These are phyloP conservation scores for Marasmius sp. DNA, from an alignment of 1,284 basidiomycete species.

Conservation along the genomic window DNA sequence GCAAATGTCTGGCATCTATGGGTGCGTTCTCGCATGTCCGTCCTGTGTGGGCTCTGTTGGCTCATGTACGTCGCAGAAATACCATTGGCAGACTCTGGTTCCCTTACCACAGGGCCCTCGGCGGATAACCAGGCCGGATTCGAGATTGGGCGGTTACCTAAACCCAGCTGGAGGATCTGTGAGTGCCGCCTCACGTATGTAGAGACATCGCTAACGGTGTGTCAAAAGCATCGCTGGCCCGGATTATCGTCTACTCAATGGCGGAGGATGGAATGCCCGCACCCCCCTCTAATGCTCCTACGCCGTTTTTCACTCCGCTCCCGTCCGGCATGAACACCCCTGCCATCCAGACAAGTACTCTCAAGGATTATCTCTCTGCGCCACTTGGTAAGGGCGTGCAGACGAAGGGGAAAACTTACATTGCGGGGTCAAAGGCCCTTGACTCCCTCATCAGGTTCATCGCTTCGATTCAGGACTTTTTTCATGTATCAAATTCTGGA, in stretches of 20 bases:
- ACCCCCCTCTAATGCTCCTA: constrained; percentile 50
- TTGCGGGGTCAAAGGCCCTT: constrained; percentile 85
- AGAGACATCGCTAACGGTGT: background rate
- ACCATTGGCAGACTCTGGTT: constrained; percentile 68
- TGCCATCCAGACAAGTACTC: constrained; percentile 40
- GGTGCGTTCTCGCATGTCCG: constrained; percentile 47
- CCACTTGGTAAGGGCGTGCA: constrained; percentile 42
- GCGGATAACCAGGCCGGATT: constrained; percentile 67
- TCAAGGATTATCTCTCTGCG: constrained; percentile 63
- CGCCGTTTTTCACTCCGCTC: constrained; percentile 64
- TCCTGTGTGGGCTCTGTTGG: constrained; percentile 14
- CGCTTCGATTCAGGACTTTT: constrained; percentile 87
- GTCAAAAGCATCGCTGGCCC: constrained; percentile 70
- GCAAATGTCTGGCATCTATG: constrained; percentile 87
- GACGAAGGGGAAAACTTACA: constrained; percentile 53
- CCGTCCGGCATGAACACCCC: constrained; percentile 64
- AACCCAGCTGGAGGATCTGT: constrained; percentile 71
- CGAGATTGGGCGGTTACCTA: constrained; percentile 65
- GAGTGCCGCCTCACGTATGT: constrained; percentile 24
- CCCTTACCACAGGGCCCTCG: constrained; percentile 68
- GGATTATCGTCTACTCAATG: constrained; percentile 91
- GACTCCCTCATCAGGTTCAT: constrained; percentile 85
- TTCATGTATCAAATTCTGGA: constrained; percentile 79
- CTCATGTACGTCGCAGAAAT: constrained; percentile 48
- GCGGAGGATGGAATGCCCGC: constrained; percentile 69